Conservation (phyloP, 2,329 filamentous ascomycete species). For the Graphium sp. region DNA sequence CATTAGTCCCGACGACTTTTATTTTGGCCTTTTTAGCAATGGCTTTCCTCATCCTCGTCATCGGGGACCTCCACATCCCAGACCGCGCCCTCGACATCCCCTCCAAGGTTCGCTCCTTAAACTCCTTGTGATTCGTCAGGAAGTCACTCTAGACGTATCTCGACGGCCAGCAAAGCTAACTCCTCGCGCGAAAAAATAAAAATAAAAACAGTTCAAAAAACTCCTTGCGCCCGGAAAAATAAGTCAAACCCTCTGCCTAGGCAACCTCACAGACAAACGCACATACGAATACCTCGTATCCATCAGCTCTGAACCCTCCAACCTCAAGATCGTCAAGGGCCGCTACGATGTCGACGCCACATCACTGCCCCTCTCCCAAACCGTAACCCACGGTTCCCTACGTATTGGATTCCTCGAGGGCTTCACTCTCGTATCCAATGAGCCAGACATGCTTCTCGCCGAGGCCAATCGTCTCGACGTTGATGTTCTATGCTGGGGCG, state of each 20-base stretch:
- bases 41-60: slow-evolving; percentile 78
- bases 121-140: neutral
- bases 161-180: slow-evolving; percentile 5
- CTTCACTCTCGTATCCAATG: slow-evolving; percentile 49
- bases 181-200: neutral
- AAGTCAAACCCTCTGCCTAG: slow-evolving; percentile 63
- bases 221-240: slow-evolving; percentile 73
- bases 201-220: slow-evolving; percentile 53
- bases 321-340: slow-evolving; percentile 54
- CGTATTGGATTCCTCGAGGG: slow-evolving; percentile 53
- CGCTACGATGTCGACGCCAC: slow-evolving; percentile 51
- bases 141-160: neutral
- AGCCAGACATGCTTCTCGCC: slow-evolving; percentile 49
- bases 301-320: slow-evolving; percentile 55
- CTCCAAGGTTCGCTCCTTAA: slow-evolving; percentile 44
- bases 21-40: too few species aligned
- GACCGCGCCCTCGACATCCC: slow-evolving; percentile 85
- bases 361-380: slow-evolving; percentile 46
- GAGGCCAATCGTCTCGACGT: slow-evolving; percentile 54
- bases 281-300: slow-evolving; percentile 69
- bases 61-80: slow-evolving; percentile 87
- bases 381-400: slow-evolving; percentile 48
- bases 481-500: slow-evolving; percentile 52
- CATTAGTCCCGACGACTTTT: too few species aligned
- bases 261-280: slow-evolving; percentile 63